phyloP scores from a whole-genome alignment of 2,329 filamentous ascomycete species.

The Ascochyta fabae region DNA sequence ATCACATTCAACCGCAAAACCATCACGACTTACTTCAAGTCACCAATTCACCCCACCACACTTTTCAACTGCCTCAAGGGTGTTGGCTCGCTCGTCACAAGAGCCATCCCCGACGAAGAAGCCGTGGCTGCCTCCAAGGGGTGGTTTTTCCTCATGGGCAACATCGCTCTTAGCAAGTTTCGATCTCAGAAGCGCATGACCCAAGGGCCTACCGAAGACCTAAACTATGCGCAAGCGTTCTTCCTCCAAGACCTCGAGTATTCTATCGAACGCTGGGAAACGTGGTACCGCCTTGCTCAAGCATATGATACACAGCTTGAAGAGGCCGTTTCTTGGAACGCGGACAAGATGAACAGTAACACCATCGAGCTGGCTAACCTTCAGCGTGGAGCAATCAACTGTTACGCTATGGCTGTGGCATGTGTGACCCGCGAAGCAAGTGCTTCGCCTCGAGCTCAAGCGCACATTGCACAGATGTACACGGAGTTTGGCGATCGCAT shows the following conservation, averaged over 20 bases:
- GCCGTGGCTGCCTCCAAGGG: conserved; percentile 75
- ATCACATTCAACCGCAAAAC: conserved; percentile 88
- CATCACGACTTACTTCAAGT: conserved; percentile 80
- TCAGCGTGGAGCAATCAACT: conserved; percentile 83
- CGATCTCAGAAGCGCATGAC: conserved; percentile 77
- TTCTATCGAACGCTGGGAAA: conserved; percentile 82
- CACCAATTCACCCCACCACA: conserved; percentile 79
- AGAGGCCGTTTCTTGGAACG: conserved; percentile 85
- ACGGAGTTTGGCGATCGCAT: conserved; percentile 72
- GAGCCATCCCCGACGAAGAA: conserved; percentile 67
- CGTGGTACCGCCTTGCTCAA: conserved; percentile 87
- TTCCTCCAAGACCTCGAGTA: conserved; percentile 84
- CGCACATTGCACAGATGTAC: conserved; percentile 69
- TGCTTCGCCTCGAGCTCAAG: conserved; percentile 53
- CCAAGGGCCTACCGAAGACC: conserved; percentile 80
- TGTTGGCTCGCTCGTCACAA: conserved; percentile 59
- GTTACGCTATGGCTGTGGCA: conserved; percentile 72
- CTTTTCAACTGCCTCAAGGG: conserved; percentile 84
- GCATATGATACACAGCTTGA: conserved; percentile 88
- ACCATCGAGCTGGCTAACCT: conserved; percentile 74
- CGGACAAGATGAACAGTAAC: conserved; percentile 89
- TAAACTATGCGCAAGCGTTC: conserved; percentile 81
- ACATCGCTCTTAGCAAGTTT: conserved; percentile 89
- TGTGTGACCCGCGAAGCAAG: conserved; percentile 62
- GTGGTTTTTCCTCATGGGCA: conserved; percentile 91